Percentiles rank a stretch among this genome's conserved stretches.
These are phyloP conservation scores for Nothopassalora personata DNA, from an alignment of 2,329 filamentous ascomycete genomes.

Conservation along the genomic window DNA sequence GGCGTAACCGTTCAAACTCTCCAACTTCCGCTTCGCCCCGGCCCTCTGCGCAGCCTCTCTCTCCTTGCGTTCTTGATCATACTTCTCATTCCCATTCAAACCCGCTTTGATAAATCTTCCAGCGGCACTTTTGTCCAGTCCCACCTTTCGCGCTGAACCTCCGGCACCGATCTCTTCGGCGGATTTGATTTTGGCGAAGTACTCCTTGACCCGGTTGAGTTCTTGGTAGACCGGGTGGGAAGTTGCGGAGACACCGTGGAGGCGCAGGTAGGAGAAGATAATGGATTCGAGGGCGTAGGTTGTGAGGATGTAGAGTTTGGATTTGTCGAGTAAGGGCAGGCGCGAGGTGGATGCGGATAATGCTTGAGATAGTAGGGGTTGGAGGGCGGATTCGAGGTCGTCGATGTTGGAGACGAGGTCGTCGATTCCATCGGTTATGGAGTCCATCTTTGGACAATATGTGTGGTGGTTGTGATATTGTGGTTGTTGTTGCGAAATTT, in stretches of 20 bases:
- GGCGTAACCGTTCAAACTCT: constrained; percentile 28
- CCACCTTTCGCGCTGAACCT: constrained; percentile 48
- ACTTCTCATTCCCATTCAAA: constrained; percentile 51
- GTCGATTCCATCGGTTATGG: constrained; percentile 62
- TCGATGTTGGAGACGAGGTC: constrained; percentile 68
- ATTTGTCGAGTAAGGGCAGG: constrained; percentile 87
- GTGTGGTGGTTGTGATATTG: background rate
- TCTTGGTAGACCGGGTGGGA: constrained; percentile 81
- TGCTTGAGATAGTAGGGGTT: constrained; percentile 63
- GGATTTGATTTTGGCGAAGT: constrained; percentile 85
- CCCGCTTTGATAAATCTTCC: constrained; percentile 77
- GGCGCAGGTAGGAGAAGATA: constrained; percentile 74
- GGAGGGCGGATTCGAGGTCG: constrained; percentile 66
- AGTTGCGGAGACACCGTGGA: constrained; percentile 76
- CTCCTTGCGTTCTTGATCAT: constrained; percentile 38
- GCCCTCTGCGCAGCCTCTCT: constrained; percentile 33
- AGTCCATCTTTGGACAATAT: constrained; percentile 43
- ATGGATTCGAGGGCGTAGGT: constrained; percentile 88
- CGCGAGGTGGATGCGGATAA: constrained; percentile 67
- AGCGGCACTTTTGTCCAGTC: constrained; percentile 68
- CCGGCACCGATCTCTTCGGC: constrained; percentile 47
- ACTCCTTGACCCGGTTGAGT: constrained; percentile 79
- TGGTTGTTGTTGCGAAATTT: background rate
- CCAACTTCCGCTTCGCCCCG: constrained; percentile 34
- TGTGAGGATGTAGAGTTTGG: constrained; percentile 83